Conservation (phyloP, 306 rosid species). For the Acmispon strigosus region DNA sequence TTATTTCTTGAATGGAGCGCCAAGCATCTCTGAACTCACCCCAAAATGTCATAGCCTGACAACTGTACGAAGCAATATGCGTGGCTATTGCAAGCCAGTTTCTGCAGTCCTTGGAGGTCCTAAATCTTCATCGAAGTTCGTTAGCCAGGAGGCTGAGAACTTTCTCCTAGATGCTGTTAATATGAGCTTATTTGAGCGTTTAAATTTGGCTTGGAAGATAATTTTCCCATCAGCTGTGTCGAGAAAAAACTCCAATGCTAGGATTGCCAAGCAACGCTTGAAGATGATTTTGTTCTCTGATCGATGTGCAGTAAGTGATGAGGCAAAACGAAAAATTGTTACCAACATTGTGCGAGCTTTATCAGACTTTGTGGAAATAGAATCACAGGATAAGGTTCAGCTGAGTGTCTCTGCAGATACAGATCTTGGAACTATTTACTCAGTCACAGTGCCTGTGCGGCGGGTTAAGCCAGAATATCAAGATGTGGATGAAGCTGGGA, state of each 20-base stretch:
- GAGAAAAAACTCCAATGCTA: constrained; percentile 70
- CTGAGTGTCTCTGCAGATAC: constrained; percentile 83
- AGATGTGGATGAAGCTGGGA: constrained; percentile 58
- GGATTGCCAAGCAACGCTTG: constrained; percentile 88
- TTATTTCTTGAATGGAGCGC: constrained; percentile 45
- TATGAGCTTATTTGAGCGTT: constrained; percentile 86
- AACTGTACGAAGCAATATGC: constrained; percentile 31
- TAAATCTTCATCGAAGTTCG: constrained; percentile 41
- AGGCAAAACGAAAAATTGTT: constrained; percentile 84
- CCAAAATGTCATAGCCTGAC: constrained; percentile 45
- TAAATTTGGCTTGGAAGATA: constrained; percentile 90
- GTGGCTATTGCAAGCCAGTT: constrained; percentile 39
- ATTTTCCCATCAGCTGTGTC: constrained; percentile 68
- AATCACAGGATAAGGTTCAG: constrained; percentile 91
- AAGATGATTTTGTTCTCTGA: constrained; percentile 96
- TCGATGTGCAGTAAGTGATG: constrained; percentile 87
- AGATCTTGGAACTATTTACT: constrained; percentile 87
- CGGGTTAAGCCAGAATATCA: constrained; percentile 92
- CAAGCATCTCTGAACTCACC: constrained; percentile 36
- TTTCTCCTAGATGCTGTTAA: constrained; percentile 82
- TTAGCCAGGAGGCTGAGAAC: constrained; percentile 60
- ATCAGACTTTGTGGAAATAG: constrained; percentile 95
- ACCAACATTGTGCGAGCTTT: constrained; percentile 67
- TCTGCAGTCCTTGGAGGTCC: constrained; percentile 30
- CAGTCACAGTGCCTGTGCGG: constrained; percentile 89